Base-by-base conservation (phyloP, 495 filamentous ascomycete genomes). In the Cercophora sp. region DNA sequence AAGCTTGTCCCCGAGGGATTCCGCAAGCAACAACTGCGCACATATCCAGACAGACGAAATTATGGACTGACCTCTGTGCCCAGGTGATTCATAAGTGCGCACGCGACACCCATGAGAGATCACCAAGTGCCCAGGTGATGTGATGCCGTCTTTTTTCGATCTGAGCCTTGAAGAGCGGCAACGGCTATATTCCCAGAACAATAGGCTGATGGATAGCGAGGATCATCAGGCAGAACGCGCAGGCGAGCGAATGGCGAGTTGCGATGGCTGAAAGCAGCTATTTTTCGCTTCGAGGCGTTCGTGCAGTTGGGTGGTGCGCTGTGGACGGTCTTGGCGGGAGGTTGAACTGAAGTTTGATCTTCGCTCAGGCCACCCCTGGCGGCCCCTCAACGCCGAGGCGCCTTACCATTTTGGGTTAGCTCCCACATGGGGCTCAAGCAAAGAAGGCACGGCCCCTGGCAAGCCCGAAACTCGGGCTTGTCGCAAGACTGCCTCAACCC, bases 401-500 rank as follows among this genome's bases (percentile, higher is more conserved):
- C 48, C 36, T 34, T 51, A 4, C 51, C 36, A 34, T 13, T 53
- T 27, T 3, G 15, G 40, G 54, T n/a, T 16, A 43, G 48, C 51
- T 52, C 46, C 45, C 37, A 29, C 41, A 47, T 39, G 46, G 44
- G 48, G 47, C 55, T 53, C 43, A 5, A 40, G 48, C 16, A 43
- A 22, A 22, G 24, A 22, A 37, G 10, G 29, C 32, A 22, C 40
- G 40, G 40, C 19, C 40, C 40, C 40, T 43, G 45, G 39, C 44
- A 10, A 46, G 42, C 36, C 46, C 60, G 62, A 65, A 65, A 65
- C 62, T 29, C 47, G 52, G 47, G 39, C 48, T 25, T 65, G 62
- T 65, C 55, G 48, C 57, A 58, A 48, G 51, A 48, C 39, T 63
- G 62, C 59, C 32, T 65, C 62, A 65, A 56, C 52, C 54, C 52